phyloP scores from a whole-genome alignment of 305 asterid species.

The Rubia peregrina region DNA sequence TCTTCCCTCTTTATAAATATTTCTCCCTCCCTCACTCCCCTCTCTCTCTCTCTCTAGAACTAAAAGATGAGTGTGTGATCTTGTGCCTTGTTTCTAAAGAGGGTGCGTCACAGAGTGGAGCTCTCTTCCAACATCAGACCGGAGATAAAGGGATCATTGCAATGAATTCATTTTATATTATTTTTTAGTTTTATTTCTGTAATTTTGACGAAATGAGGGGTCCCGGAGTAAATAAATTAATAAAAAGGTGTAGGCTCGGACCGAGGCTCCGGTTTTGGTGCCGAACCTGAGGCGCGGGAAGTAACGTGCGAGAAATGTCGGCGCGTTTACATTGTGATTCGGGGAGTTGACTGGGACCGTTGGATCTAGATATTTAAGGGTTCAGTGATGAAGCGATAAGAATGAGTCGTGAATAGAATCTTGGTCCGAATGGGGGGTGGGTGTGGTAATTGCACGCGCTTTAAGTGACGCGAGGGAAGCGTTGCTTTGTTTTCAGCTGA shows the following conservation, averaged over 20 bases:
- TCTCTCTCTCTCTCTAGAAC: constrained; percentile 36
- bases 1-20: constrained; percentile 10
- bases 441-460: constrained; percentile 22
- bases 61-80: constrained; percentile 15
- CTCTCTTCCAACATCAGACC: constrained; percentile 31
- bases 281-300: constrained; percentile 27
- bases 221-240: neutral
- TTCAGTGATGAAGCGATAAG: constrained; percentile 13
- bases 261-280: constrained; percentile 23
- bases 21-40: constrained; percentile 21
- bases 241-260: constrained; percentile 16
- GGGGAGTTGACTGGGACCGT: constrained; percentile 19
- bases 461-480: constrained; percentile 12
- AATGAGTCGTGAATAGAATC: constrained; percentile 12
- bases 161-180: constrained; percentile 1
- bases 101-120: constrained; percentile 23
- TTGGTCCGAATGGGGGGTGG: constrained; percentile 9
- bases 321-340: constrained; percentile 21
- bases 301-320: constrained; percentile 20
- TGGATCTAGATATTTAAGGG: constrained; percentile 23
- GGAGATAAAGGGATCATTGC: constrained; percentile 34
- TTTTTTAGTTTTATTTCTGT: neutral
- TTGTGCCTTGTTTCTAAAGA: constrained; percentile 18
- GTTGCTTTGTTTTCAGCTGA: neutral
- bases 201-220: neutral